Percentiles rank a stretch among this genome's conserved stretches.
phyloP scores from a whole-genome alignment of 2,329 filamentous ascomycete genomes.

The Sarocladium kiliense region DNA sequence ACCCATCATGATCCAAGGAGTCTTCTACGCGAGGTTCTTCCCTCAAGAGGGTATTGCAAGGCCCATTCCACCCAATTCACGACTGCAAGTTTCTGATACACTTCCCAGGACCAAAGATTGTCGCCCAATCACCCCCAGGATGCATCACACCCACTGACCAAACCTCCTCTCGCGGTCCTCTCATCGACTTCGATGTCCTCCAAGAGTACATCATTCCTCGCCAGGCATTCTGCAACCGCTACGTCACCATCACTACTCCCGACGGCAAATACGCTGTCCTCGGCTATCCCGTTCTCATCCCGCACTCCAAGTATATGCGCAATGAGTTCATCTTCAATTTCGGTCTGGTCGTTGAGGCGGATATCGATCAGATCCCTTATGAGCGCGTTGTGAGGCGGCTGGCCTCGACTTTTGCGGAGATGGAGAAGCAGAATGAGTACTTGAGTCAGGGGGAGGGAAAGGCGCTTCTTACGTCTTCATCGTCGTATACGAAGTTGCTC shows the following conservation, averaged over 20 bases:
- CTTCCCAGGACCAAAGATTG: constrained; percentile 51
- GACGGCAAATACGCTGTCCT: constrained; percentile 70
- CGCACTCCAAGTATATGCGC: constrained; percentile 74
- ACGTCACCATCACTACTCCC: constrained; percentile 72
- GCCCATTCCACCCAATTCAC: not conserved
- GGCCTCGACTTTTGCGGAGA: constrained; percentile 76
- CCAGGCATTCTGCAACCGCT: constrained; percentile 90
- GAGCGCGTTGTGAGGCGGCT: constrained; percentile 82
- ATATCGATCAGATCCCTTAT: constrained; percentile 68
- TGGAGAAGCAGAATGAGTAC: constrained; percentile 89
- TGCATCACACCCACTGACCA: constrained; percentile 47
- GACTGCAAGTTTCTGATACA: not conserved
- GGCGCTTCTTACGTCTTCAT: not conserved
- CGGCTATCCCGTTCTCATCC: constrained; percentile 84
- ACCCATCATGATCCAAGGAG: constrained; percentile 58
- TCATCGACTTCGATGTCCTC: constrained; percentile 81
- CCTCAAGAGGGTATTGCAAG: constrained; percentile 53
- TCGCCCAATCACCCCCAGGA: constrained; percentile 57
- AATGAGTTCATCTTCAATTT: constrained; percentile 99
- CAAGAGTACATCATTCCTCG: constrained; percentile 92
- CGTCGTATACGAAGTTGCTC: constrained; percentile 14
- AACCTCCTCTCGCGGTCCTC: constrained; percentile 39
- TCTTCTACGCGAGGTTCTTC: constrained; percentile 67
- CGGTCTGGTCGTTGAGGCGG: constrained; percentile 68
- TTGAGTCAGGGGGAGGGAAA: constrained; percentile 57